Percentiles rank a stretch among this genome's conserved stretches.
Evolutionary conservation across 2,329 filamentous ascomycete genomes (phyloP).

Genomic region (Harringtonia lauricola): DNA sequence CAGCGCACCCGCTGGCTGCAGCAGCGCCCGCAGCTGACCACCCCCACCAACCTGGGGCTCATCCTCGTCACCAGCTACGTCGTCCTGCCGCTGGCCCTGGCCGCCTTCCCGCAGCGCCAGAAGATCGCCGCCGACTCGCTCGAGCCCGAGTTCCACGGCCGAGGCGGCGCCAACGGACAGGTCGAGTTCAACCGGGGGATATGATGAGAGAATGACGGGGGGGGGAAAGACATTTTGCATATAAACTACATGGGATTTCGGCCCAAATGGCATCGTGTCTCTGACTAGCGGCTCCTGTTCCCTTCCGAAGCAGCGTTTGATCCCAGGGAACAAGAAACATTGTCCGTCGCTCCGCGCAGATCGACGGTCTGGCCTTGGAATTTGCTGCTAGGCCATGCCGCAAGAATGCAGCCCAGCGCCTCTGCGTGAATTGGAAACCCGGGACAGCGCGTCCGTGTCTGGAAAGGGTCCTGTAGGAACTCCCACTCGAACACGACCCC

Average conservation of each 20-base stretch:
- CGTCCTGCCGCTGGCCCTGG: conserved; percentile 80
- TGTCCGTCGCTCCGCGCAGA: no score
- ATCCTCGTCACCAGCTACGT: conserved; percentile 81
- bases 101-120: conserved; percentile 86
- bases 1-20: conserved; percentile 78
- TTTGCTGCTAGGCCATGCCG: no score
- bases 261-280: no score
- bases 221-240: not conserved
- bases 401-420: no score
- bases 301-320: no score
- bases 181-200: conserved; percentile 98
- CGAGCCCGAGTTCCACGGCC: conserved; percentile 77
- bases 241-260: not conserved
- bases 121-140: conserved; percentile 62
- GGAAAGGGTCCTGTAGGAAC: no score
- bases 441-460: no score
- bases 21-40: conserved; percentile 61
- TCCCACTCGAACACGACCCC: no score
- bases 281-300: no score
- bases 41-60: conserved; percentile 76
- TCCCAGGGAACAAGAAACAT: no score
- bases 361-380: no score
- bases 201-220: conserved; percentile 22
- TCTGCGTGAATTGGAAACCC: no score
- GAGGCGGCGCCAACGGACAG: conserved; percentile 66